Evolutionary conservation across 108 stramenopile species (phyloP), one percentile per base, ranked within the genome.

Genomic region (Cyclotella choctawhatcheeana): DNA sequence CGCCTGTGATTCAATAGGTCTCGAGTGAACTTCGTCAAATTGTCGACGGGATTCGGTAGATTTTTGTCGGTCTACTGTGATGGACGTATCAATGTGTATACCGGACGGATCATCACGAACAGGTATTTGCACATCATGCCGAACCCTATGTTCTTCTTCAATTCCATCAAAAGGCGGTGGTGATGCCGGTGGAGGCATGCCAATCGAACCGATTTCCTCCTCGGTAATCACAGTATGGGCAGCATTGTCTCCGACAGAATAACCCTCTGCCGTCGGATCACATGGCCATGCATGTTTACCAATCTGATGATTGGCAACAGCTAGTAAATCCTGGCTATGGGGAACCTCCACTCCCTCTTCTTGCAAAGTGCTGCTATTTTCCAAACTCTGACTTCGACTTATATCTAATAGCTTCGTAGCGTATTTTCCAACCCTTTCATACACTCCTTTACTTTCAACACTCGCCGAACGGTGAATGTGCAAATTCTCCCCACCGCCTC

Each of bases 401-500:
- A 55, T 53, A 37, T 59, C 58, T 26, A 75, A 52, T 14, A 75
- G 37, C 21, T 62, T 51, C 43, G 24, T 75, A 27, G 74, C 74
- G 31, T 75, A 67, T 2, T 58, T 55, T 18, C 74, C 59, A 27
- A 75, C 65, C 24, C 65, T 48, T 40, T 66, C 66, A 37, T 71
- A 71, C 24, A 58, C 16, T n/a, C n/a, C n/a, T 69, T 56, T 51
- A 48, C 48, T 71, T 12, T 27, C 32, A 43, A 20, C n/a, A 26
- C 27, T 58, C 2, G 31, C 0, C 27, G 44, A 29, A 13, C 21
- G 29, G n/a, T n/a, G n/a, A n/a, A n/a, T n/a, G n/a, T n/a, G n/a
- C n/a, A n/a, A n/a, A n/a, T n/a, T n/a, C n/a, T n/a, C n/a, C n/a
- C n/a, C n/a, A n/a, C n/a, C n/a, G n/a, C n/a, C n/a, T n/a, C n/a